Conservation (phyloP, 495 filamentous ascomycete genomes). For the Neurospora sp. region DNA sequence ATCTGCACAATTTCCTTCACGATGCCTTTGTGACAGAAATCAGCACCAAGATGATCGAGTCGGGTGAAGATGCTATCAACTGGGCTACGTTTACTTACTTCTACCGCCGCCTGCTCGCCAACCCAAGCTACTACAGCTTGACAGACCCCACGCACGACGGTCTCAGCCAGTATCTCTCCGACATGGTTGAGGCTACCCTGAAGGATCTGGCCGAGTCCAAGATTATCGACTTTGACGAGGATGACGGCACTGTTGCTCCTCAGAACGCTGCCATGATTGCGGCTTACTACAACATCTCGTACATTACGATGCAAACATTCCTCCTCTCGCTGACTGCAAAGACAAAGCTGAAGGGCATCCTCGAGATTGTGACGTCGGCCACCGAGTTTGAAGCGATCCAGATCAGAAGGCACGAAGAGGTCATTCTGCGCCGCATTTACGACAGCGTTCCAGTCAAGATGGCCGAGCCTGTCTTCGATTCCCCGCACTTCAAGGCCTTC, state of each 20-base stretch:
- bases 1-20: conserved; percentile 80
- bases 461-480: conserved; percentile 73
- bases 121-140: conserved; percentile 92
- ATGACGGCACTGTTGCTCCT: conserved; percentile 82
- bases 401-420: conserved; percentile 87
- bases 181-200: conserved; percentile 85
- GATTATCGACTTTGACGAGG: conserved; percentile 94
- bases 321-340: conserved; percentile 81
- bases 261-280: conserved; percentile 96
- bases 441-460: conserved; percentile 93
- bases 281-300: conserved; percentile 98
- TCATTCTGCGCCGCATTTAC: conserved; percentile 83
- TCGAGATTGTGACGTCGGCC: conserved; percentile 95
- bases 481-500: conserved; percentile 96
- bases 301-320: conserved; percentile 99
- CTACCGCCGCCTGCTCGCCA: conserved; percentile 91
- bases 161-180: conserved; percentile 86
- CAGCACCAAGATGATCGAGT: conserved; percentile 84
- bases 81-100: conserved; percentile 99
- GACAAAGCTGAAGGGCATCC: conserved; percentile 88
- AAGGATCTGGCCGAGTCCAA: conserved; percentile 88
- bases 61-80: conserved; percentile 94
- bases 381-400: conserved; percentile 94
- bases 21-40: conserved; percentile 97
- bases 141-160: conserved; percentile 85